Conservation (phyloP, 2,329 filamentous ascomycete species). For the Cordyceps militaris region DNA sequence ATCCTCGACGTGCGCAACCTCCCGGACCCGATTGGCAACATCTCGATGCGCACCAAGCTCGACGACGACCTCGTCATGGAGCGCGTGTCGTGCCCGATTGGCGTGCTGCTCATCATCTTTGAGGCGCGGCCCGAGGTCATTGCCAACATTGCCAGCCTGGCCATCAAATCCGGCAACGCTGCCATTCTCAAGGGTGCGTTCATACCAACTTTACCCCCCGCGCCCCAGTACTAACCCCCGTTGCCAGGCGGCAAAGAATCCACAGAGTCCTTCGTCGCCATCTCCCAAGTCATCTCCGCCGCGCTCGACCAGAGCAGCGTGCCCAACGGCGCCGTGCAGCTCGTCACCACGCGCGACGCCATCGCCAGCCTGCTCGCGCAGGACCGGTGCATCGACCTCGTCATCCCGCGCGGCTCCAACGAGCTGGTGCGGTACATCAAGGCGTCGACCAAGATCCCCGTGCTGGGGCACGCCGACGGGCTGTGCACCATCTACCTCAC, state of each 20-base stretch:
- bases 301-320: slow-evolving; percentile 68
- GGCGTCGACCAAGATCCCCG: slow-evolving; percentile 83
- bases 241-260: slow-evolving; percentile 79
- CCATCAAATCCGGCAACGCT: slow-evolving; percentile 95
- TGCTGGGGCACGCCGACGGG: slow-evolving; percentile 92
- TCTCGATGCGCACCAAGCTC: slow-evolving; percentile 75
- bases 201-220: background rate
- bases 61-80: slow-evolving; percentile 83
- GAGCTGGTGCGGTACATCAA: slow-evolving; percentile 89
- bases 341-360: slow-evolving; percentile 87
- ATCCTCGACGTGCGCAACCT: slow-evolving; percentile 82
- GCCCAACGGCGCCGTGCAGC: slow-evolving; percentile 80
- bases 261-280: slow-evolving; percentile 87
- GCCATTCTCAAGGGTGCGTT: slow-evolving; percentile 79
- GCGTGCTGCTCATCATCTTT: slow-evolving; percentile 96
- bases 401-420: slow-evolving; percentile 87
- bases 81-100: slow-evolving; percentile 87
- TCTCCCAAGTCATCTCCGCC: slow-evolving; percentile 74
- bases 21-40: slow-evolving; percentile 81
- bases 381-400: slow-evolving; percentile 85
- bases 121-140: slow-evolving; percentile 97
- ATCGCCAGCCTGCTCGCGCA: slow-evolving; percentile 82
- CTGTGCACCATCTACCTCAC: slow-evolving; percentile 85
- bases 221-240: background rate
- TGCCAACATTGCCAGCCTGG: slow-evolving; percentile 91